Evolutionary conservation across 352 stramenopile genomes (phyloP).

Genomic region (Phytophthora rubi): DNA sequence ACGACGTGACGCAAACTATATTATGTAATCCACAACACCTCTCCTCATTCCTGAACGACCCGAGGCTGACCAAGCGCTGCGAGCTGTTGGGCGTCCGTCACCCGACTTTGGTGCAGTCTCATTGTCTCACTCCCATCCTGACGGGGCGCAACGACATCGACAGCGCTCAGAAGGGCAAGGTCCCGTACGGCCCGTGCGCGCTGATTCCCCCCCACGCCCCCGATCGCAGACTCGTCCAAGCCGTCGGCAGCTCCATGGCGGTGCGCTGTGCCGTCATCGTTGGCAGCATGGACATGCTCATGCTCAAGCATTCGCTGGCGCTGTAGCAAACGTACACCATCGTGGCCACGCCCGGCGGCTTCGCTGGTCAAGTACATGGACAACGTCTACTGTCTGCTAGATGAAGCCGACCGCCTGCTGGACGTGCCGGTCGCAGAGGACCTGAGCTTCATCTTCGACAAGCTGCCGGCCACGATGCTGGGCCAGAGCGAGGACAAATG

Average conservation of each 20-base stretch:
- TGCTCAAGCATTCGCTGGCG: constrained; percentile 92
- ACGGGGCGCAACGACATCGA: constrained; percentile 92
- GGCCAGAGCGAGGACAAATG: constrained; percentile 62
- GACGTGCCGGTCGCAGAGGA: constrained; percentile 88
- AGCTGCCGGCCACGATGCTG: constrained; percentile 62
- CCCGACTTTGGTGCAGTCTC: constrained; percentile 90
- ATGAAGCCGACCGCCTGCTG: constrained; percentile 97
- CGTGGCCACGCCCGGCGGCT: constrained; percentile 95
- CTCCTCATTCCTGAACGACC: constrained; percentile 85
- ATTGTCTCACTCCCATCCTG: constrained; percentile 92
- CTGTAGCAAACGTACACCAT: constrained; percentile 95
- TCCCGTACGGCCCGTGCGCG: constrained; percentile 95
- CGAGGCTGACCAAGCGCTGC: constrained; percentile 89
- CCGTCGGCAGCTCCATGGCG: constrained; percentile 92
- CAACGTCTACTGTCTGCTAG: constrained; percentile 70
- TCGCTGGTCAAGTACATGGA: constrained; percentile 94
- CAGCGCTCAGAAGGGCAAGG: constrained; percentile 94
- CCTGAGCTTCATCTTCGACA: constrained; percentile 87
- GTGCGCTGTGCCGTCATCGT: constrained; percentile 94
- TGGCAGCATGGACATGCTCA: constrained; percentile 89
- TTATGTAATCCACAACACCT: constrained; percentile 15
- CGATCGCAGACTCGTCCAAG: constrained; percentile 97
- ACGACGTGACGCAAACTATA: no score
- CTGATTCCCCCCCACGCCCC: constrained; percentile 94
- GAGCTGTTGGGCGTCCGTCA: constrained; percentile 84